Base-by-base conservation (phyloP, 2,329 filamentous ascomycete genomes). In the Raffaelea deltoideospora region DNA sequence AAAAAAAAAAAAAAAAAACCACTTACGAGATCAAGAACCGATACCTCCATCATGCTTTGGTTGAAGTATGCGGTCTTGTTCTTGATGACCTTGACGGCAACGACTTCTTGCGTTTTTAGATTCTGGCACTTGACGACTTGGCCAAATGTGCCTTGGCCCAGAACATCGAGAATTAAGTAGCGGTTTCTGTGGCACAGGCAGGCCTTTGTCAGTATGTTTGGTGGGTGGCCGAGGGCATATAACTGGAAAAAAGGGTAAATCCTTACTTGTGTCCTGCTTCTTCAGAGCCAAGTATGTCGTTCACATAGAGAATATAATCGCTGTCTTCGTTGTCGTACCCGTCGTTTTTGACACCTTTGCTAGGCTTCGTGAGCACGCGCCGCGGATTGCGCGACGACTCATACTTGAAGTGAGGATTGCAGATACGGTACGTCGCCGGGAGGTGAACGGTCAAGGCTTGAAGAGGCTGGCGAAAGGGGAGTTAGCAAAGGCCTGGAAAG, bases 41-140 rank as follows among this genome's bases (percentile, higher is more conserved):
- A 98, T 23, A 98, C 90, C 55, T 98, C 90, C 90, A 98, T 98
- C 90, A 98, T 98, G 58, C 90, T 96, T 59, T 98, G 90, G 54
- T 98, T 98, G 65, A 98, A 98, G 58, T 98, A 98, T 27, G 90
- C 90, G 2, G 90, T 98, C 50, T 88, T 79, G 59, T 98, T 98
- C 63, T 98, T 98, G 63, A 98, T 90, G 37, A 98, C 90, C 61
- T 98, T 98, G 47, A 98, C 90, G 4, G 90, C 90, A 31, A 98
- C 90, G 28, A 98, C 90, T 59, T 98, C 90, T 56, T 95, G 87
- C 1, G 90, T 96, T 62, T 94, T 95, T 49, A 98, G 61, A 50
- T 98, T 98, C 57, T 98, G 90, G 54, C 90, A 98, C 58, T 98
- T 98, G 42, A 98, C 90, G 23, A 98, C 90, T 61, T 98, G 90